Evolutionary conservation across 2,329 filamentous ascomycete genomes (phyloP).

Genomic region (Aplosporella prunicola): DNA sequence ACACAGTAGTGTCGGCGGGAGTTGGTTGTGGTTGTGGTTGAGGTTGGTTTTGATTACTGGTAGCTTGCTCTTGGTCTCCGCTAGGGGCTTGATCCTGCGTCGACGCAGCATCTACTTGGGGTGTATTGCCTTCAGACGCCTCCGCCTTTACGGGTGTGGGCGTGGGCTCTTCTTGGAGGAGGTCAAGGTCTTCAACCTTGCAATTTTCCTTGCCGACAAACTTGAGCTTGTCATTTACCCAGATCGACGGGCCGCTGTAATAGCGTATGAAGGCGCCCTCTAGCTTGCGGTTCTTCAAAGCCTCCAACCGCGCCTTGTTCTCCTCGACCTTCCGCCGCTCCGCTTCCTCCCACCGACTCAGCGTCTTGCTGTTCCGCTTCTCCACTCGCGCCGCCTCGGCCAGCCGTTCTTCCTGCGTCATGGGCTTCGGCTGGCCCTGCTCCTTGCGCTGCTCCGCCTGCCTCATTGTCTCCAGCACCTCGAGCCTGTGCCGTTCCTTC

Average conservation of each 20-base stretch:
- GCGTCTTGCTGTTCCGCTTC: conserved; percentile 75
- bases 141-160: not conserved
- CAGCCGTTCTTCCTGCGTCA: conserved; percentile 81
- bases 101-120: conserved; percentile 1
- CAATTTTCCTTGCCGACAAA: conserved; percentile 48
- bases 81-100: not conserved
- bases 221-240: conserved; percentile 63
- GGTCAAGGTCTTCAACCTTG: conserved; percentile 26
- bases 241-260: conserved; percentile 86
- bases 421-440: conserved; percentile 64
- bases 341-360: conserved; percentile 88
- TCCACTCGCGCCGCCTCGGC: conserved; percentile 76
- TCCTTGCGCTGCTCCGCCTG: conserved; percentile 54
- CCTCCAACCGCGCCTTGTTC: conserved; percentile 71
- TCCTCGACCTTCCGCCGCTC: conserved; percentile 84
- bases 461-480: conserved; percentile 58
- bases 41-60: conserved; percentile 4
- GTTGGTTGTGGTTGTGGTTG: not conserved
- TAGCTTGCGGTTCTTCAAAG: conserved; percentile 75
- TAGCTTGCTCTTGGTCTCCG: conserved; percentile 13
- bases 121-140: not conserved
- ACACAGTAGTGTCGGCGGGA: not conserved
- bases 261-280: conserved; percentile 83
- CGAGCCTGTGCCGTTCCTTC: conserved; percentile 59
- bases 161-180: conserved; percentile 18